Conservation (phyloP, 1,284 basidiomycete species). For the Leccinum solheimii region DNA sequence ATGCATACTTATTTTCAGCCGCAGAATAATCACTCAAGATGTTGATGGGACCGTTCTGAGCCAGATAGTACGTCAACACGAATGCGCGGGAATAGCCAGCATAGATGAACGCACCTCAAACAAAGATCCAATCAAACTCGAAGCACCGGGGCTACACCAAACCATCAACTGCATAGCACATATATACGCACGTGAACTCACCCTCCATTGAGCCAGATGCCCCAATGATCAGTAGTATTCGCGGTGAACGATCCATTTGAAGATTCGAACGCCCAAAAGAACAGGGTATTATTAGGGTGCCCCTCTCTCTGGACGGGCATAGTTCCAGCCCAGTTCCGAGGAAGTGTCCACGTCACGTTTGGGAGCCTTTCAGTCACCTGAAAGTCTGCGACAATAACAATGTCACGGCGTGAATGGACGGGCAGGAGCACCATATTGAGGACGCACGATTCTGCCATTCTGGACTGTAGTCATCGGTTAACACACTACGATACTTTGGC, state of each 20-base stretch:
- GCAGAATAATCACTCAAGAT: too few relatives aligned
- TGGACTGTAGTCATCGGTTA: too few relatives aligned
- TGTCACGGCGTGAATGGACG: slow-evolving; percentile 30
- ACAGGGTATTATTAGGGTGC: slow-evolving; percentile 64
- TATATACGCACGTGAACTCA: not conserved
- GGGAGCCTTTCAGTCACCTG: slow-evolving; percentile 56
- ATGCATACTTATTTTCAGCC: too few relatives aligned
- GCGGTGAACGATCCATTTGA: slow-evolving; percentile 58
- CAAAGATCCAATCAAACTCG: not conserved
- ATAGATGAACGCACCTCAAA: not conserved
- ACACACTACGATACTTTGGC: not conserved
- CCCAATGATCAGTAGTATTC: slow-evolving; percentile 55
- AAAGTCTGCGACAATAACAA: slow-evolving; percentile 47
- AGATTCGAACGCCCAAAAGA: slow-evolving; percentile 69
- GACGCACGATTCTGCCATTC: too few relatives aligned
- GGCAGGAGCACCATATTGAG: too few relatives aligned
- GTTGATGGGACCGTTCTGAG: too few relatives aligned
- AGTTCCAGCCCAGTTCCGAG: slow-evolving; percentile 42
- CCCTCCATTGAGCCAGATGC: slow-evolving; percentile 69
- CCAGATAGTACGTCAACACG: too few relatives aligned
- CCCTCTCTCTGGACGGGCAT: slow-evolving; percentile 50
- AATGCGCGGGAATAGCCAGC: not conserved
- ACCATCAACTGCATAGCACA: not conserved
- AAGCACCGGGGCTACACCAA: not conserved
- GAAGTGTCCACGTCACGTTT: slow-evolving; percentile 59